phyloP scores from a whole-genome alignment of 164 flowering plant species.

The Aristolochia contorta region DNA sequence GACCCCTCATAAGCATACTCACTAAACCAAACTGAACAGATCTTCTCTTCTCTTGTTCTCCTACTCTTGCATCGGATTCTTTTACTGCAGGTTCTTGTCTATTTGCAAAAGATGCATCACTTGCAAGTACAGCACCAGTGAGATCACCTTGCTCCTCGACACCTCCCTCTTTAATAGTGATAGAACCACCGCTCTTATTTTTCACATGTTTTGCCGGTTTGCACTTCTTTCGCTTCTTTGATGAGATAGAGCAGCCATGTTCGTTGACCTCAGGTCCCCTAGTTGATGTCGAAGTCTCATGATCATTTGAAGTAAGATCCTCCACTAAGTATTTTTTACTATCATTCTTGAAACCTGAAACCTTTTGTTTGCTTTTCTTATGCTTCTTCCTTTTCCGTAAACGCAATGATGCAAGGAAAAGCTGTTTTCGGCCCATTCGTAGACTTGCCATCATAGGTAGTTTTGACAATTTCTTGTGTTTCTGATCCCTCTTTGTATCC shows the following conservation, averaged over 20 bases:
- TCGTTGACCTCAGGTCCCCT: slow-evolving; percentile 1
- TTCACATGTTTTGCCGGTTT: slow-evolving; percentile 2
- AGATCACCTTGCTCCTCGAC: slow-evolving; percentile 20
- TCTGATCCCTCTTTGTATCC: slow-evolving; percentile 5
- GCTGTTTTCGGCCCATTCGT: slow-evolving; percentile 27
- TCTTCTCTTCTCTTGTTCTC: slow-evolving; percentile 11
- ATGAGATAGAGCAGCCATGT: slow-evolving; percentile 2
- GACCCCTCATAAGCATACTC: slow-evolving; percentile 34
- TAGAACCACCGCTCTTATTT: slow-evolving; percentile 3
- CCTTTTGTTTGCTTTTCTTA: slow-evolving; percentile 19
- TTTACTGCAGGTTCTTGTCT: not conserved
- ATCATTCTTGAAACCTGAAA: slow-evolving; percentile 5
- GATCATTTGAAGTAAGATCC: slow-evolving; percentile 11
- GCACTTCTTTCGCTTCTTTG: slow-evolving; percentile 10
- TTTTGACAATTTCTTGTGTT: slow-evolving; percentile 32
- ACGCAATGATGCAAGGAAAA: slow-evolving; percentile 30
- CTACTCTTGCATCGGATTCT: slow-evolving; percentile 8
- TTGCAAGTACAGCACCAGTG: slow-evolving; percentile 22
- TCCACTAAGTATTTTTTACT: slow-evolving; percentile 12
- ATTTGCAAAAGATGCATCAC: not conserved
- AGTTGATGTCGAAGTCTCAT: slow-evolving; percentile 44
- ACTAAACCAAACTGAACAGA: slow-evolving; percentile 14
- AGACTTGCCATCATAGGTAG: slow-evolving; percentile 11
- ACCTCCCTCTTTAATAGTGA: slow-evolving; percentile 13
- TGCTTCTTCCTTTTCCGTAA: slow-evolving; percentile 42